Conservation (phyloP, 192 early-diverging fungal species). For the Coemansia sp. region DNA sequence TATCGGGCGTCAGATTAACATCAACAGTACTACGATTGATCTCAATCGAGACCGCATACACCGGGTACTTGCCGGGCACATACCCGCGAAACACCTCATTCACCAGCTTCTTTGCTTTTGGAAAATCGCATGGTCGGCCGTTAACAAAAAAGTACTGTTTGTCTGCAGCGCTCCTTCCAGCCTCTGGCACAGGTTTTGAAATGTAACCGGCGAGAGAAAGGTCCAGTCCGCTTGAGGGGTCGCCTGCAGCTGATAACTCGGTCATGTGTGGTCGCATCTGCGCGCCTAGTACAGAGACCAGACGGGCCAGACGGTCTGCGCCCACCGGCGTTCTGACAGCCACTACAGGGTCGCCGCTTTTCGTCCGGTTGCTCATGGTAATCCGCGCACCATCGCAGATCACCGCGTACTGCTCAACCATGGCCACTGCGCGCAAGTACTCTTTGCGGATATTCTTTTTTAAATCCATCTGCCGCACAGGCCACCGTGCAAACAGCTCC, state of each 20-base stretch:
- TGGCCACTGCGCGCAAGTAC: slow-evolving; percentile 67
- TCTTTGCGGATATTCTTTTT: slow-evolving; percentile 80
- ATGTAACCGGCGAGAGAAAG: slow-evolving; percentile 38
- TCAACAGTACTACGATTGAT: slow-evolving; percentile 58
- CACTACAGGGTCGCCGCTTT: slow-evolving; percentile 24
- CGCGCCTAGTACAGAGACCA: slow-evolving; percentile 74
- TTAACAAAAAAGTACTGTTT: slow-evolving; percentile 90
- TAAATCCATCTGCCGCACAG: slow-evolving; percentile 85
- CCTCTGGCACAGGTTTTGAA: slow-evolving; percentile 36
- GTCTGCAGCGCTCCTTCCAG: slow-evolving; percentile 72
- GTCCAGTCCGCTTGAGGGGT: slow-evolving; percentile 4
- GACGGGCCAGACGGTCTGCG: slow-evolving; percentile 27
- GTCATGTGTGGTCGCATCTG: slow-evolving; percentile 47
- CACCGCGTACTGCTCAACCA: slow-evolving; percentile 84
- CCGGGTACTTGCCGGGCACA: slow-evolving; percentile 74
- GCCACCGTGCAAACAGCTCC: slow-evolving; percentile 78
- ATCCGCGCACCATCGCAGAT: slow-evolving; percentile 69
- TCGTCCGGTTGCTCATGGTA: slow-evolving; percentile 61
- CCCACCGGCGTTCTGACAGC: slow-evolving; percentile 18
- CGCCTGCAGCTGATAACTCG: slow-evolving; percentile 2
- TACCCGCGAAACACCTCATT: slow-evolving; percentile 79
- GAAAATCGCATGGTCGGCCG: slow-evolving; percentile 81
- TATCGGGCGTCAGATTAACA: slow-evolving; percentile 95
- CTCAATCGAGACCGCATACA: slow-evolving; percentile 66
- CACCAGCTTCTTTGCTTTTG: slow-evolving; percentile 69